Percentiles rank a stretch among this genome's conserved stretches.
These are phyloP conservation scores for Pseudonitzschia multiseries DNA, from an alignment of 108 stramenopile genomes.

Conservation along the genomic window DNA sequence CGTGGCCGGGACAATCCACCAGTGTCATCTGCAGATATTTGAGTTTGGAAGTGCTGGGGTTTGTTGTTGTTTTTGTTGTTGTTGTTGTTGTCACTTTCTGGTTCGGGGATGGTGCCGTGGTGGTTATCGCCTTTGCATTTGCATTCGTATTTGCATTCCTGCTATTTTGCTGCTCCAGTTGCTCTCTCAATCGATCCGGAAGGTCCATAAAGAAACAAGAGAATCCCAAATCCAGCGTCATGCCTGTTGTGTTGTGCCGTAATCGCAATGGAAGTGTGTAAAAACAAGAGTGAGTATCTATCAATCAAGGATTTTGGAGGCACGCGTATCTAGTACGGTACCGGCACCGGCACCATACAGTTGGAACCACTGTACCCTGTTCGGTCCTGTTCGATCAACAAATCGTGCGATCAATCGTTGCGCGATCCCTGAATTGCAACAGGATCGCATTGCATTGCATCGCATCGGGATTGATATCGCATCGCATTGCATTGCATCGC, in stretches of 20 bases:
- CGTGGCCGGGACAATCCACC: conserved; percentile 99
- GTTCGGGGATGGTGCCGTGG: not conserved
- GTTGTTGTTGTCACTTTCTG: not conserved
- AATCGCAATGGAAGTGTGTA: no score
- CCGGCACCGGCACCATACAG: no score
- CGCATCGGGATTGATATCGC: no score
- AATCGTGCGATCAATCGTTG: no score
- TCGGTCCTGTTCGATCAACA: not conserved
- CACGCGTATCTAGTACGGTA: no score
- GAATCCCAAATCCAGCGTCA: conserved; percentile 98
- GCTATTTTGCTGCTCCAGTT: conserved; percentile 20
- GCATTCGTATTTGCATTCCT: no score
- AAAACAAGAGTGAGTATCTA: not conserved
- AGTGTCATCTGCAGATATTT: conserved; percentile 78
- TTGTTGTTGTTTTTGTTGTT: no score
- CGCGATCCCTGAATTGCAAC: no score
- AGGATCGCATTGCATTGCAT: no score
- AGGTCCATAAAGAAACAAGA: conserved; percentile 88
- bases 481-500: no score
- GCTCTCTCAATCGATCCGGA: conserved; percentile 54
- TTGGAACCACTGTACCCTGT: no score
- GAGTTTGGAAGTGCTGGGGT: not conserved
- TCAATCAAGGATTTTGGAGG: not conserved
- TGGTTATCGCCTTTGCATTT: no score
- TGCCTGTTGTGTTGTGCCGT: conserved; percentile 40